Base-by-base conservation (phyloP, 2,329 filamentous ascomycete genomes). In the Neonectria ditissima region DNA sequence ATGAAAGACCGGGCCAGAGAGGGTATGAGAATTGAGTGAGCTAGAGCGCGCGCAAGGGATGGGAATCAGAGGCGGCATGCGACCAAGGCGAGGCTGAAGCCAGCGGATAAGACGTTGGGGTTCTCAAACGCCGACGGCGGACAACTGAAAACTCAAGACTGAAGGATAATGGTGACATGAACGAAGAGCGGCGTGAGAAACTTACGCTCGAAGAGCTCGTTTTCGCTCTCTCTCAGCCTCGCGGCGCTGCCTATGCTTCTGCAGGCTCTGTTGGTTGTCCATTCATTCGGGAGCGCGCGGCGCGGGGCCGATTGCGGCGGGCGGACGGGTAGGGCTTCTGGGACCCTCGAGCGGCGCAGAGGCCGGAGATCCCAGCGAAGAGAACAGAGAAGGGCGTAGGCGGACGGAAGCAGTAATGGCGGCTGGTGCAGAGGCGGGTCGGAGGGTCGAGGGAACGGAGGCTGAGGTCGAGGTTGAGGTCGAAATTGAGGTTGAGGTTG, bases 181-280 rank as follows among this genome's bases (percentile, higher is more conserved):
- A 37, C 20, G 20, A n/a, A 37, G 48, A 32, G 47, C 30, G 43
- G 32, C 41, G 20, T 24, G 20, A 45, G 28, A 53, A 26, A 71
- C 71, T 61, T 67, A 73, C 68, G 72, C 72, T 73, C 72, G 67
- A 43, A 74, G 66, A 45, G 72, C 72, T 70, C 72, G 65, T 53
- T 74, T 74, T 62, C 72, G 72, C 66, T 74, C 72, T 73, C 72
- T 67, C 56, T 74, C 72, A 54, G 70, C 72, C 48, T 74, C 71
- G 51, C 71, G 72, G 63, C 72, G 72, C 65, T 73, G 70, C 70
- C 68, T 72, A 58, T 67, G 69, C 67, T 73, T 73, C 61, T 73
- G 71, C 62, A 73, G 68, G 63, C 47, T 73, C 59, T 73, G 71
- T 73, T 73, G 71, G 62, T 71, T 71, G 61, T 73, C 71, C 71